Percentiles rank a stretch among this genome's conserved stretches.
phyloP scores from a whole-genome alignment of 2,329 filamentous ascomycete species.

The Escovopsis sp. region DNA sequence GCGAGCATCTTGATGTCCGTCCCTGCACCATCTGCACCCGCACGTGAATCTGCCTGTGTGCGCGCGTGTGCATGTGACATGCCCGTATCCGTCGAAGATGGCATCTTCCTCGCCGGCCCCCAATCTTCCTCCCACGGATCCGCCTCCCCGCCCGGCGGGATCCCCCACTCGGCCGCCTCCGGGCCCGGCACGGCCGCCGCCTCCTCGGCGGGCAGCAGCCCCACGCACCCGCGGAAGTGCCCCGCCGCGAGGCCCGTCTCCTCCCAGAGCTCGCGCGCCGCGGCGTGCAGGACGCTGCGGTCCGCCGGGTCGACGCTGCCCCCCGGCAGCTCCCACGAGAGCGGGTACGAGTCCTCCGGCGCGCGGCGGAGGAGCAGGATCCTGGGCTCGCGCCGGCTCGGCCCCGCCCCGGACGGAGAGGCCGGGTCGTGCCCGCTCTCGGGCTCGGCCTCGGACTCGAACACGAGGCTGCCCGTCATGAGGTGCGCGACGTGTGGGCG shows the following conservation, averaged over 20 bases:
- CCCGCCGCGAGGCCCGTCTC: conserved; percentile 25
- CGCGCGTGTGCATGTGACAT: no score
- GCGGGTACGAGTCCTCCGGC: conserved; percentile 9
- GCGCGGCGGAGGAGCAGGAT: conserved; percentile 8
- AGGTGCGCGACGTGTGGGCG: conserved; percentile 8
- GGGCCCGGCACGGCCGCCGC: background rate
- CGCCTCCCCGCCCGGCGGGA: conserved; percentile 5
- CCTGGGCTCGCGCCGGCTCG: no score
- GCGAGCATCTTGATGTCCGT: conserved; percentile 7
- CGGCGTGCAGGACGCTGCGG: conserved; percentile 26
- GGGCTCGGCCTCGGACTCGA: conserved; percentile 1
- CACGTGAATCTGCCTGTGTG: no score
- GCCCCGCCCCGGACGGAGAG: no score
- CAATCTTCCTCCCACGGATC: background rate
- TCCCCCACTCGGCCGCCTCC: conserved; percentile 1
- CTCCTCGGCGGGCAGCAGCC: background rate
- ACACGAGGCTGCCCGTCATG: conserved; percentile 10
- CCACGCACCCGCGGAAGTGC: conserved; percentile 12
- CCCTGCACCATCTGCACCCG: background rate
- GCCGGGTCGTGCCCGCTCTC: no score
- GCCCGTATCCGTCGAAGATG: no score
- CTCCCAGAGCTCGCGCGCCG: conserved; percentile 32
- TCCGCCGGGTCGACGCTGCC: conserved; percentile 21
- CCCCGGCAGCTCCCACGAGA: conserved; percentile 10
- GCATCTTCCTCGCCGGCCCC: no score